These are phyloP conservation scores for Cryptosporidium muris DNA, from an alignment of 169 alveolate species.

Conservation along the genomic window DNA sequence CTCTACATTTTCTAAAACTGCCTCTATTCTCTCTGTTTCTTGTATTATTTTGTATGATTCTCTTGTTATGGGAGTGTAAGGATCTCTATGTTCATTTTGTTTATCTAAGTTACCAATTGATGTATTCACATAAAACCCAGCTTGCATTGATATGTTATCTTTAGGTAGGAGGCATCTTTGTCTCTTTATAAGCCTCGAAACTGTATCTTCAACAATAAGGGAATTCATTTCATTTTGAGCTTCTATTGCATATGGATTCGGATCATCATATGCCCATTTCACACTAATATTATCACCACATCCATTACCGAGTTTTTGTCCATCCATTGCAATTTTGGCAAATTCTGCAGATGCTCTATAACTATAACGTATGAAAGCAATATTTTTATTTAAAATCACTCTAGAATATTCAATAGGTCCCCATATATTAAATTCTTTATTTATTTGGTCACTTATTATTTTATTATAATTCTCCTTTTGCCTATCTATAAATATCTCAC, in stretches of 20 bases:
- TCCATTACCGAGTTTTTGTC: slow-evolving; percentile 90
- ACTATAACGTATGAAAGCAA: slow-evolving; percentile 93
- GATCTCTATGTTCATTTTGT: neutral
- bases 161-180: too few species aligned
- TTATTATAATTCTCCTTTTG: slow-evolving; percentile 89
- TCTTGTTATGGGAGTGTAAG: too few species aligned
- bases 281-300: slow-evolving; percentile 89
- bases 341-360: slow-evolving; percentile 97
- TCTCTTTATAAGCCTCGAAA: neutral
- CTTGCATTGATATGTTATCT: too few species aligned
- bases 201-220: slow-evolving; percentile 12
- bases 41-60: too few species aligned
- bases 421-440: slow-evolving; percentile 91
- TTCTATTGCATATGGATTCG: slow-evolving; percentile 74
- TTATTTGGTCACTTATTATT: slow-evolving; percentile 77
- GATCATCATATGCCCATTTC: slow-evolving; percentile 95
- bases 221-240: slow-evolving; percentile 16
- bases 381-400: slow-evolving; percentile 89
- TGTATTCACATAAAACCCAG: too few species aligned
- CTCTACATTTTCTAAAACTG: too few species aligned
- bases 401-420: slow-evolving; percentile 94
- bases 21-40: too few species aligned
- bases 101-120: too few species aligned
- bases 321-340: slow-evolving; percentile 98
- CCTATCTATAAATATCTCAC: slow-evolving; percentile 88